Conservation (phyloP, 1,284 basidiomycete genomes). For the Tetrapyrgos nigripes region DNA sequence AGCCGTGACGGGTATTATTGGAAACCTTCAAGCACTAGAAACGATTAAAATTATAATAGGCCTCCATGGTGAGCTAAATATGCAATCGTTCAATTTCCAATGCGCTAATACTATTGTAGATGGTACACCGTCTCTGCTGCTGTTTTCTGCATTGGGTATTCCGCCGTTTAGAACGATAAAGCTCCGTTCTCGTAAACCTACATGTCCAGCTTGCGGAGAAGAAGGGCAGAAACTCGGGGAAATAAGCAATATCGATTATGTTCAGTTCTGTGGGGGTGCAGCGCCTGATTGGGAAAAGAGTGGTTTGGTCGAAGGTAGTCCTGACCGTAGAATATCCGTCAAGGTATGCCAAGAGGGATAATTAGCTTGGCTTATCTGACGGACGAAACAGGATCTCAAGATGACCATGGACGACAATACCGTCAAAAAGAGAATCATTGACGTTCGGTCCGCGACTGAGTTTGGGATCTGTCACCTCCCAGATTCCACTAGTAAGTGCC, state of each 20-base stretch:
- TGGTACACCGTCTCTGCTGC: slow-evolving; percentile 63
- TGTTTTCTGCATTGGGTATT: slow-evolving; percentile 75
- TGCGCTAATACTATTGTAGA: slow-evolving; percentile 43
- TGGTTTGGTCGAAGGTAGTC: slow-evolving; percentile 51
- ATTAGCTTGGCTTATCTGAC: slow-evolving; percentile 17
- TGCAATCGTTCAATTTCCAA: background rate
- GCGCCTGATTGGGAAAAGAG: slow-evolving; percentile 65
- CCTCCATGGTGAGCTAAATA: slow-evolving; percentile 61
- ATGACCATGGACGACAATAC: slow-evolving; percentile 38
- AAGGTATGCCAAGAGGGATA: slow-evolving; percentile 47
- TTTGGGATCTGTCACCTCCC: slow-evolving; percentile 89
- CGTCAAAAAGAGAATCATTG: slow-evolving; percentile 66
- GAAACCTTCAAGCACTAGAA: slow-evolving; percentile 91
- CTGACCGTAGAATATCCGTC: slow-evolving; percentile 52
- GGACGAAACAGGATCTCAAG: slow-evolving; percentile 47
- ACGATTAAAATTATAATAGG: slow-evolving; percentile 85
- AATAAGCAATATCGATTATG: slow-evolving; percentile 71
- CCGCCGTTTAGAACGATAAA: slow-evolving; percentile 86
- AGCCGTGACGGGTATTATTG: slow-evolving; percentile 89
- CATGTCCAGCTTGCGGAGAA: slow-evolving; percentile 69
- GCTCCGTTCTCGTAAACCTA: slow-evolving; percentile 68
- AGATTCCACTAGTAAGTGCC: slow-evolving; percentile 76
- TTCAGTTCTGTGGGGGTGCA: slow-evolving; percentile 78
- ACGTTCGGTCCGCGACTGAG: slow-evolving; percentile 85
- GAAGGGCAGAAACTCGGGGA: slow-evolving; percentile 47